Evolutionary conservation across 257 asterid genomes (phyloP), one percentile per base, ranked within the genome.

Genomic region (Leptodermis oblonga): DNA sequence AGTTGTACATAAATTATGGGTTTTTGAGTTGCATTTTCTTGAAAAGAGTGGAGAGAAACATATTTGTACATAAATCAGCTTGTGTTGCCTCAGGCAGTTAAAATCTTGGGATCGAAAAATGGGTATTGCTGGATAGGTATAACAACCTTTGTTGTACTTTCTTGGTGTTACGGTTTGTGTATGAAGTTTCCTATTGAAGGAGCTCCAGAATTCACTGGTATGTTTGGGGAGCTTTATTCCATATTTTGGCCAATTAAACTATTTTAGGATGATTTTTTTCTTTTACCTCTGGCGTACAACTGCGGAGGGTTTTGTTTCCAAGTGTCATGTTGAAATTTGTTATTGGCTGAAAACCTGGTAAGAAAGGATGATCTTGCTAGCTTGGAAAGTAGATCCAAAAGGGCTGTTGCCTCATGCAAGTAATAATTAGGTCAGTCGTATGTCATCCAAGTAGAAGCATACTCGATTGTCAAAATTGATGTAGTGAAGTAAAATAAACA

Each of bases 361-460:
- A 14, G 13, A 26, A 26, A 28, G 39, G 20, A 56, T 28, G 63
- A 56, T 56, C 63, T 20, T 28, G 22, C n/a, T 28, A 43, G 64
- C 1, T 5, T 30, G 25, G 42, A 10, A 56, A 7, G 5, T 15
- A 9, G 14, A 30, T 30, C 20, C 10, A 33, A 7, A 7, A 33
- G 6, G 12, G 15, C 13, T n/a, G 33, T 58, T 31, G 13, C 22
- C 31, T 20, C 10, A 36, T 31, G 65, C 42, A 33, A 26, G 34
- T 33, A 48, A 18, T 48, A 18, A 22, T 51, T 51, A 22, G 58
- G 58, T 17, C 13, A 66, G n/a, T 17, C 5, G 45, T 10, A 48
- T 14, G 31, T 66, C 39, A 34, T 34, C 60, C 58, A 66, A 63
- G 34, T 22, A 11, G 28, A 42, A 41, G 54, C 70, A 66, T 46